Evolutionary conservation across 352 stramenopile genomes (phyloP), one percentile per base, ranked within the genome.

Genomic region (Pythium biforme): DNA sequence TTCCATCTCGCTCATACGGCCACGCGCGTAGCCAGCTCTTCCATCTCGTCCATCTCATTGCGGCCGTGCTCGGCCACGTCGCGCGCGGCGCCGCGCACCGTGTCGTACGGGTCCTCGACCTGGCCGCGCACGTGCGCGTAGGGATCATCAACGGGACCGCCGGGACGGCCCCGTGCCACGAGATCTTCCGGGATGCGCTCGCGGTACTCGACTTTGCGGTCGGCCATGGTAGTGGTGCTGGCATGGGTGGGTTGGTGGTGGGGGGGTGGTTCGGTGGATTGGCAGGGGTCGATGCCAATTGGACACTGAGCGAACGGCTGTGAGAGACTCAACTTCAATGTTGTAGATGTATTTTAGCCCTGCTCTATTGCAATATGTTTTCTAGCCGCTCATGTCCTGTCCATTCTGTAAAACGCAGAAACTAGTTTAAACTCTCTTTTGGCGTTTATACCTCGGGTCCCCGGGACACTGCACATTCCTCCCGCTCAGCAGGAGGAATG

Each of bases 31-130:
- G 69, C 65, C 10, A 1, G 69, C 43, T 84, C 75, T 14, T 70
- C 75, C 50, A 71, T 74, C 12, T 77, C 62, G 12, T 77, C 69
- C 64, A 80, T 76, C 58, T 85, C 81, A 29, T 70, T 62, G n/a
- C 66, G 71, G 11, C 52, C 64, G 22, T 69, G 27, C 41, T 76
- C 76, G 14, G 56, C 74, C 31, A 76, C 70, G n/a, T 82, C 76
- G 11, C 72, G 59, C 1, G 59, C 65, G 23, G 29, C 33, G 5
- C 23, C 41, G 12, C 47, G 56, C 25, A 59, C 25, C 11, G 51
- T 52, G 12, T 71, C 64, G 54, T 67, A 71, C 20, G 52, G 39
- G n/a, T 67, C 58, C 57, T 71, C 64, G 34, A 67, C 58, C 41
- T 63, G 51, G 20, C 58, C 64, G 7, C 59, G 57, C 7, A 58